Evolutionary conservation across 106 monocot species (phyloP).

Genomic region (Dendrobium nobile): DNA sequence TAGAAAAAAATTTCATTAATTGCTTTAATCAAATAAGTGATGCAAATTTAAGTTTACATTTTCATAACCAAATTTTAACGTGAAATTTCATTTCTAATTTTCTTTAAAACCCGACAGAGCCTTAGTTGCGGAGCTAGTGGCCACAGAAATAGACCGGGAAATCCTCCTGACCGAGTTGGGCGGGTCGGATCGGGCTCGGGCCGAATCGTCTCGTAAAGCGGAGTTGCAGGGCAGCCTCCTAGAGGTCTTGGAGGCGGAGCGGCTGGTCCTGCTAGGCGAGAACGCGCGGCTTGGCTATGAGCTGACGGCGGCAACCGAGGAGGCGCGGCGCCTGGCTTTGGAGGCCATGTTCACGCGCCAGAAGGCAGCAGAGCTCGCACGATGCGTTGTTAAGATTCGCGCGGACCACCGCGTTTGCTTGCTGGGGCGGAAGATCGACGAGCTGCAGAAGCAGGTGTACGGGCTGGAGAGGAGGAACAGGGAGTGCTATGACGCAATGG

Average conservation of each 20-base stretch:
- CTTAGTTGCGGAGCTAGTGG: conserved; percentile 48
- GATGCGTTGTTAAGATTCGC: conserved; percentile 57
- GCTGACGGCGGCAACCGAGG: conserved; percentile 42
- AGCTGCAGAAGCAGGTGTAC: conserved; percentile 56
- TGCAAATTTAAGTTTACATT: too few relatives aligned
- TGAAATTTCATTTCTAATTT: too few relatives aligned
- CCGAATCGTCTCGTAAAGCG: conserved; percentile 53
- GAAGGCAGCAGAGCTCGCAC: conserved; percentile 68
- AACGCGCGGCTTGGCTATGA: conserved; percentile 70
- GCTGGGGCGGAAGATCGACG: conserved; percentile 71
- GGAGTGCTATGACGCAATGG: conserved; percentile 69
- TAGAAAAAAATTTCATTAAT: too few relatives aligned
- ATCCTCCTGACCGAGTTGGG: conserved; percentile 34
- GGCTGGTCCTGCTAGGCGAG: conserved; percentile 76
- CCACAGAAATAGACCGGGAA: conserved; percentile 43
- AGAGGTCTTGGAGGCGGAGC: conserved; percentile 90
- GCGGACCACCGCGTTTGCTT: conserved; percentile 70
- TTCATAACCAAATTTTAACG: too few relatives aligned
- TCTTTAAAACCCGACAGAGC: background rate
- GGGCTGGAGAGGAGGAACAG: conserved; percentile 61
- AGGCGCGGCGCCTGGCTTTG: conserved; percentile 41
- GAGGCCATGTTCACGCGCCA: conserved; percentile 64
- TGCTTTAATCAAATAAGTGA: too few relatives aligned
- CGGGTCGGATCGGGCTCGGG: conserved; percentile 19
- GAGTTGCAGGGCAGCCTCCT: conserved; percentile 75